A percentile compares a stretch with the other conserved stretches of the same genome.
These are phyloP conservation scores for Phallus indusiatus DNA, from an alignment of 768 basidiomycete species.

Conservation along the genomic window DNA sequence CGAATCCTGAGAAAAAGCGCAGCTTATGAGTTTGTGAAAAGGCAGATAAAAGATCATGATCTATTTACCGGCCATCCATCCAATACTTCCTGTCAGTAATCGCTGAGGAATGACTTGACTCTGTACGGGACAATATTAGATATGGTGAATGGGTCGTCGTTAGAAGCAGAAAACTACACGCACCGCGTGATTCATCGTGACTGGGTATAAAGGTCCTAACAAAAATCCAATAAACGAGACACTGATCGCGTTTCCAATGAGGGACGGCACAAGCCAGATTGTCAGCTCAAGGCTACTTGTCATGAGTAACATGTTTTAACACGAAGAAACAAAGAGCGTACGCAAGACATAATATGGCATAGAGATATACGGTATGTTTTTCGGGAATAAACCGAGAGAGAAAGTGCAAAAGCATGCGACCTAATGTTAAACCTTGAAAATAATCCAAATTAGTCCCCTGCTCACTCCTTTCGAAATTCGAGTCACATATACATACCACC, in stretches of 20 bases:
- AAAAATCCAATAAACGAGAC: conserved; percentile 57
- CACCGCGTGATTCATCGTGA: conserved; percentile 24
- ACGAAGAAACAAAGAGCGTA: conserved; percentile 8
- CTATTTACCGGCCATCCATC: conserved; percentile 3
- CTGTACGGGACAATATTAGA: neutral
- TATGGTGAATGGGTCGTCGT: neutral
- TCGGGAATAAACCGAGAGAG: neutral
- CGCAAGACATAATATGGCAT: conserved; percentile 29
- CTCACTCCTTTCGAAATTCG: conserved; percentile 6
- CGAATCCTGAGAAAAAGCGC: neutral
- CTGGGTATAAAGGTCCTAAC: conserved; percentile 70
- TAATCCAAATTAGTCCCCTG: conserved; percentile 10
- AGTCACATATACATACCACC: conserved; percentile 21
- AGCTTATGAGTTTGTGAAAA: neutral
- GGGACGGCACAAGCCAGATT: conserved; percentile 60
- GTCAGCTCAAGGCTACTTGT: conserved; percentile 47
- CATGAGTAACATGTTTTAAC: too few species aligned
- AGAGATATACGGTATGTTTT: conserved; percentile 18
- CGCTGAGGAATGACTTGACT: conserved; percentile 13
- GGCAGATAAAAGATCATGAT: too few species aligned
- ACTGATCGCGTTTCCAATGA: conserved; percentile 55
- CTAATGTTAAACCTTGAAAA: conserved; percentile 9
- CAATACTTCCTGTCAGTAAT: conserved; percentile 15
- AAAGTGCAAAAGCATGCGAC: conserved; percentile 3
- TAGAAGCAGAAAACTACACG: neutral